These are phyloP conservation scores for Botrytis squamosa DNA, from an alignment of 2,329 filamentous ascomycete species.

Conservation along the genomic window DNA sequence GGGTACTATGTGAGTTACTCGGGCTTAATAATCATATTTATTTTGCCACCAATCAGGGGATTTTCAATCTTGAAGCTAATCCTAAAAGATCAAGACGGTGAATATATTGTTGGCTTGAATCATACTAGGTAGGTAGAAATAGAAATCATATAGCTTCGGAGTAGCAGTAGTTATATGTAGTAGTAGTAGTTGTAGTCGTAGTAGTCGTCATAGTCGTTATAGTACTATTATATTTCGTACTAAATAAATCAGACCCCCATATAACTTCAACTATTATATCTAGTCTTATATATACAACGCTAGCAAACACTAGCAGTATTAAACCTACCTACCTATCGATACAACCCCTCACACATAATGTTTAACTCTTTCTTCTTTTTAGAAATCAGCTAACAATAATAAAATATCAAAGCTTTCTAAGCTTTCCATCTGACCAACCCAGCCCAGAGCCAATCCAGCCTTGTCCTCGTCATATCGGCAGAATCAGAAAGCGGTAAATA, in stretches of 20 bases:
- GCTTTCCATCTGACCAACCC: background rate
- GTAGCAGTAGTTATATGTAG: background rate
- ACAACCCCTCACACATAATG: background rate
- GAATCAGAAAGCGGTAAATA: background rate
- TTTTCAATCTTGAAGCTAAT: accelerated
- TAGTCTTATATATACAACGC: background rate
- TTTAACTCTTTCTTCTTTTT: too few relatives aligned
- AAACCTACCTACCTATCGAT: background rate
- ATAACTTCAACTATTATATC: background rate
- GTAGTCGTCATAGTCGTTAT: too few relatives aligned
- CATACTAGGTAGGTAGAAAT: background rate
- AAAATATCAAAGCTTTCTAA: background rate
- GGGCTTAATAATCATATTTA: background rate
- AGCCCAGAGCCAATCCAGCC: background rate
- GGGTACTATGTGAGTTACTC: background rate
- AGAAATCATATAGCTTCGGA: too few relatives aligned
- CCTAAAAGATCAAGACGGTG: background rate
- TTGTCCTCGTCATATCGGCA: background rate
- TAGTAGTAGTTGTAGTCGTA: too few relatives aligned
- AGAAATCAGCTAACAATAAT: background rate
- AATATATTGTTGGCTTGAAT: too few relatives aligned
- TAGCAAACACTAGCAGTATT: background rate
- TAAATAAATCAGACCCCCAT: background rate
- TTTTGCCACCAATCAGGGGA: background rate
- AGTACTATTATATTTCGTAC: too few relatives aligned